phyloP scores from a whole-genome alignment of 176 grass and related monocot species.

The Alloteropsis semialata region DNA sequence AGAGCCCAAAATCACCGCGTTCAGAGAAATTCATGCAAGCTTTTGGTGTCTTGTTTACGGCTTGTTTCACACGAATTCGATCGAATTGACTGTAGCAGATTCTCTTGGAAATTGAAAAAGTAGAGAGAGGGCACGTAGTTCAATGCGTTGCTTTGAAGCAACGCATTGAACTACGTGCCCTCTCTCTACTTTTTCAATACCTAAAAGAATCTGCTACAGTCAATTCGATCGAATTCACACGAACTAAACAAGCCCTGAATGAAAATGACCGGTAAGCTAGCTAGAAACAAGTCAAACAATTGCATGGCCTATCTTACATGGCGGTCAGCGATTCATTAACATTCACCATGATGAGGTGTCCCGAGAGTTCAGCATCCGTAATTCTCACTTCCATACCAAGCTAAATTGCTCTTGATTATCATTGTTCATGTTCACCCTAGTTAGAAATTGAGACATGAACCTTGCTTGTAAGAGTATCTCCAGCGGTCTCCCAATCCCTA shows the following conservation, averaged over 20 bases:
- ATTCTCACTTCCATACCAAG: background rate
- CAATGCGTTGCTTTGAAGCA: too few relatives aligned
- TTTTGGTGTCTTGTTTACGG: background rate
- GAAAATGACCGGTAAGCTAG: background rate
- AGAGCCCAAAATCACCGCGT: background rate
- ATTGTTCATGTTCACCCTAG: background rate
- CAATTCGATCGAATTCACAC: too few relatives aligned
- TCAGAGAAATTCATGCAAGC: constrained; percentile 21
- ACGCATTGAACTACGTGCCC: too few relatives aligned
- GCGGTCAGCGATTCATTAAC: background rate
- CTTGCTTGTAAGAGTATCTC: too few relatives aligned
- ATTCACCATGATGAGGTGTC: background rate
- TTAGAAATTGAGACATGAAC: background rate
- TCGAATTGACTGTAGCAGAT: too few relatives aligned
- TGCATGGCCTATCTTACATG: background rate
- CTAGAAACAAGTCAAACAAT: constrained; percentile 9
- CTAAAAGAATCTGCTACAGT: too few relatives aligned
- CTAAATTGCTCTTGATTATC: background rate
- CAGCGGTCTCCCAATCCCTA: too few relatives aligned
- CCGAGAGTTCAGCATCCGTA: background rate
- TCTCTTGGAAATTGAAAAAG: too few relatives aligned
- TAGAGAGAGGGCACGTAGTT: too few relatives aligned
- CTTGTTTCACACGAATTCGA: too few relatives aligned
- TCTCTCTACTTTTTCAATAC: too few relatives aligned
- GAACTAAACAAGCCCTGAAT: too few relatives aligned